Evolutionary conservation across 1,139 yeast genomes (phyloP).

Genomic region (Hansenula lynferdii): DNA sequence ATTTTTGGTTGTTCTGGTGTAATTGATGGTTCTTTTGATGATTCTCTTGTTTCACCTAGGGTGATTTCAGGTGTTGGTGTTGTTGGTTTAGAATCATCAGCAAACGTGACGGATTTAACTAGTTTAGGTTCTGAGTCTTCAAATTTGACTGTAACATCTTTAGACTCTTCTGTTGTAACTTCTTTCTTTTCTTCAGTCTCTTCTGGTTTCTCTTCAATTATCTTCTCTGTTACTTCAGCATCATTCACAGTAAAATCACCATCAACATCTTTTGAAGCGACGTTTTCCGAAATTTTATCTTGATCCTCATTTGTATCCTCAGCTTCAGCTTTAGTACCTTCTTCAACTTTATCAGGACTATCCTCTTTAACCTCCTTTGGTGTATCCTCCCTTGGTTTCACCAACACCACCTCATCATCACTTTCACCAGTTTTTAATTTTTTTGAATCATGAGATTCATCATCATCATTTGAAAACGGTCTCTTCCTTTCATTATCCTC

Average conservation of each 20-base stretch:
- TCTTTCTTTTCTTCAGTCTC: background rate
- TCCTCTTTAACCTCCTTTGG: too few species aligned
- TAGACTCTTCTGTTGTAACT: background rate
- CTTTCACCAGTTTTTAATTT: constrained; percentile 1
- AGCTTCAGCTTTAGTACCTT: background rate
- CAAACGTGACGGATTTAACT: constrained; percentile 1
- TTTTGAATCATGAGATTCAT: too few species aligned
- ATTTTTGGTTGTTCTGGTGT: constrained; percentile 16
- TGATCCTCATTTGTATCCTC: too few species aligned
- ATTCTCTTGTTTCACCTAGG: background rate
- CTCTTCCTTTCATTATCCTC: too few species aligned
- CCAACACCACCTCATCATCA: background rate
- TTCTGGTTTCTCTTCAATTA: background rate
- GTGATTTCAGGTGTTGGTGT: background rate
- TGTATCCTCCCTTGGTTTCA: too few species aligned
- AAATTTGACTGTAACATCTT: too few species aligned
- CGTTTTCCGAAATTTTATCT: too few species aligned
- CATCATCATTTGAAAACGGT: constrained; percentile 5
- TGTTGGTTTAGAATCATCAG: constrained; percentile 1
- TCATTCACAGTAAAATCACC: background rate
- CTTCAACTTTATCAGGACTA: background rate
- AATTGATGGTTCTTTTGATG: constrained; percentile 5
- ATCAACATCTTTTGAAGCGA: background rate
- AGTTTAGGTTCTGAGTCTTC: too few species aligned
- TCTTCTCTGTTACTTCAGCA: background rate